phyloP scores from a whole-genome alignment of 345 rosid genomes.

The Pistacia integerrima region DNA sequence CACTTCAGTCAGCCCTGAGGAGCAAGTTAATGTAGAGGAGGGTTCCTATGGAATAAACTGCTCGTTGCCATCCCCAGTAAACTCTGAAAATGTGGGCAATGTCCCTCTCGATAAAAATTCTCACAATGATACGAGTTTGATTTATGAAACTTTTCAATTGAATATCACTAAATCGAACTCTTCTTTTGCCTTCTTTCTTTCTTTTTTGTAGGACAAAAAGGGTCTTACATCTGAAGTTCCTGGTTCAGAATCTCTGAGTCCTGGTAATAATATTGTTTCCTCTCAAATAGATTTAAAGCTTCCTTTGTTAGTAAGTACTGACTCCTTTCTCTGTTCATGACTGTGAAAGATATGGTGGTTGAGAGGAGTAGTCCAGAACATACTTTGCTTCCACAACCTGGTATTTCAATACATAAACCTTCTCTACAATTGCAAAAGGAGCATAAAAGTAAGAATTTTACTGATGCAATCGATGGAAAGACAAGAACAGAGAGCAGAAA shows the following conservation, averaged over 20 bases:
- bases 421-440: constrained; percentile 31
- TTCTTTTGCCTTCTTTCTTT: constrained; percentile 17
- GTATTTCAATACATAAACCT: constrained; percentile 30
- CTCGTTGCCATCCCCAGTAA: constrained; percentile 22
- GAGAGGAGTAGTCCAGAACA: constrained; percentile 27
- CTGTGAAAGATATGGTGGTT: constrained; percentile 23
- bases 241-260: constrained; percentile 31
- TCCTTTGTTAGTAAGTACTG: constrained; percentile 5
- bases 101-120: constrained; percentile 24
- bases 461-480: constrained; percentile 37
- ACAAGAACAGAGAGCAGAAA: constrained; percentile 46
- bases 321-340: constrained; percentile 11
- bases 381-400: constrained; percentile 27
- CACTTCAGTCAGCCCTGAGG: constrained; percentile 36
- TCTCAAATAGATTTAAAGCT: constrained; percentile 2
- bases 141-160: constrained; percentile 14
- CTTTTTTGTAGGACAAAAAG: constrained; percentile 47
- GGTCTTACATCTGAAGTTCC: constrained; percentile 27
- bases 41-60: constrained; percentile 35
- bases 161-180: constrained; percentile 5
- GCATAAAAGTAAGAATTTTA: constrained; percentile 27
- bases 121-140: constrained; percentile 41
- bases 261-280: constrained; percentile 35
- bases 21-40: constrained; percentile 29
- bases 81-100: constrained; percentile 20